These are phyloP conservation scores for Diplodia seriata DNA, from an alignment of 2,329 filamentous ascomycete species.

Conservation along the genomic window DNA sequence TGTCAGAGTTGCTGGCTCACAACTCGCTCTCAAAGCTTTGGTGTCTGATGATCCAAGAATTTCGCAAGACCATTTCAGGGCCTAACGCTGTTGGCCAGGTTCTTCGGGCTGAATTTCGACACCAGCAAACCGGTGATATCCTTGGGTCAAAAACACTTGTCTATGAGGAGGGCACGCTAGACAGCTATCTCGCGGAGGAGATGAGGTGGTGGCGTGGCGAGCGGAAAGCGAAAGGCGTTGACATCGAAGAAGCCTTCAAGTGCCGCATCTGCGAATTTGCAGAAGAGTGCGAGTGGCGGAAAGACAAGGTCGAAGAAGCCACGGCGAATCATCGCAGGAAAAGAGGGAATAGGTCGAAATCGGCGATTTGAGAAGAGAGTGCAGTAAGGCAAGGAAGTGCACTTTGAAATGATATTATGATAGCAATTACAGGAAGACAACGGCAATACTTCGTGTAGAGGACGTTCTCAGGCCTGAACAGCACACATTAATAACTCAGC, in stretches of 20 bases:
- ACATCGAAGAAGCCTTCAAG: slow-evolving; percentile 86
- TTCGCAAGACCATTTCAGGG: slow-evolving; percentile 55
- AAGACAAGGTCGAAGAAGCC: slow-evolving; percentile 69
- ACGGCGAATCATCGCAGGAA: neutral
- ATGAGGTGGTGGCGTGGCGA: slow-evolving; percentile 90
- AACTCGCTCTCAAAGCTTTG: slow-evolving; percentile 68
- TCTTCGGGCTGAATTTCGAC: slow-evolving; percentile 64
- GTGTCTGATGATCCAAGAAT: slow-evolving; percentile 68
- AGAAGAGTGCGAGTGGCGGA: slow-evolving; percentile 79
- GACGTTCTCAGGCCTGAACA: neutral
- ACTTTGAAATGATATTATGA: neutral
- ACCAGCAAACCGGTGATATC: slow-evolving; percentile 55
- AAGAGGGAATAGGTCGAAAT: neutral
- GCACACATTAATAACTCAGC: neutral
- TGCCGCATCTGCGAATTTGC: slow-evolving; percentile 85
- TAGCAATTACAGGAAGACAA: neutral
- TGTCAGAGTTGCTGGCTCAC: slow-evolving; percentile 62
- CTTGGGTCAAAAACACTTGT: slow-evolving; percentile 68
- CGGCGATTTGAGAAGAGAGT: slow-evolving; percentile 1
- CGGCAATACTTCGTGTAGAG: neutral
- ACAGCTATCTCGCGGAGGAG: slow-evolving; percentile 70
- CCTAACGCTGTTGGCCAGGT: slow-evolving; percentile 62
- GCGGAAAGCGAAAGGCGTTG: slow-evolving; percentile 74
- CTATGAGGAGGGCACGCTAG: slow-evolving; percentile 69
- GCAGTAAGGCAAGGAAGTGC: neutral